Evolutionary conservation across 1,284 basidiomycete genomes (phyloP).

Genomic region (Apiotrichum porosum): DNA sequence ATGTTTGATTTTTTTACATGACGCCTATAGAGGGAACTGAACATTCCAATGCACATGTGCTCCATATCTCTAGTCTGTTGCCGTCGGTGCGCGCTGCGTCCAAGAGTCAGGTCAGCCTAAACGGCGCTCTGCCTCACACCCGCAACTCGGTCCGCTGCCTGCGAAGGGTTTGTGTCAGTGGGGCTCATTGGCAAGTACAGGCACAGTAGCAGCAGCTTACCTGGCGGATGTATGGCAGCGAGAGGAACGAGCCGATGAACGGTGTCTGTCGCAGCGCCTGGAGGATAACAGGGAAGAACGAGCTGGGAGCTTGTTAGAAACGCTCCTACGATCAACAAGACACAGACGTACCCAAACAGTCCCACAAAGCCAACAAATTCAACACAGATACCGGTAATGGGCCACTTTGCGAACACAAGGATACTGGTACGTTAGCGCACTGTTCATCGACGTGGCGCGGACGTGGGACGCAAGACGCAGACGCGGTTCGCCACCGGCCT

Average conservation of each 20-base stretch:
- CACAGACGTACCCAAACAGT: constrained; percentile 79
- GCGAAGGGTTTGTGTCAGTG: neutral
- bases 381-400: constrained; percentile 85
- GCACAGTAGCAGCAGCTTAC: constrained; percentile 39
- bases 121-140: neutral
- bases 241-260: constrained; percentile 79
- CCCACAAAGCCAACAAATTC: constrained; percentile 97
- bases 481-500: no score
- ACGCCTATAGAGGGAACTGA: no score
- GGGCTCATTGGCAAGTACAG: neutral
- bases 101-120: no score
- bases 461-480: no score
- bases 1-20: no score
- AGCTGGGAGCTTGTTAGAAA: constrained; percentile 54
- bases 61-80: no score
- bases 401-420: constrained; percentile 73
- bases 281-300: constrained; percentile 98
- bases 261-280: constrained; percentile 94
- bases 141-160: neutral
- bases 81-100: no score
- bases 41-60: no score
- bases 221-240: constrained; percentile 71
- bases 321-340: neutral
- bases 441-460: no score
- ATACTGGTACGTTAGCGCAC: constrained; percentile 27